A percentile compares a stretch with the other conserved stretches of the same genome.
These are phyloP conservation scores for Schizophyllum amplum DNA, from an alignment of 1,284 basidiomycete species.

Conservation along the genomic window DNA sequence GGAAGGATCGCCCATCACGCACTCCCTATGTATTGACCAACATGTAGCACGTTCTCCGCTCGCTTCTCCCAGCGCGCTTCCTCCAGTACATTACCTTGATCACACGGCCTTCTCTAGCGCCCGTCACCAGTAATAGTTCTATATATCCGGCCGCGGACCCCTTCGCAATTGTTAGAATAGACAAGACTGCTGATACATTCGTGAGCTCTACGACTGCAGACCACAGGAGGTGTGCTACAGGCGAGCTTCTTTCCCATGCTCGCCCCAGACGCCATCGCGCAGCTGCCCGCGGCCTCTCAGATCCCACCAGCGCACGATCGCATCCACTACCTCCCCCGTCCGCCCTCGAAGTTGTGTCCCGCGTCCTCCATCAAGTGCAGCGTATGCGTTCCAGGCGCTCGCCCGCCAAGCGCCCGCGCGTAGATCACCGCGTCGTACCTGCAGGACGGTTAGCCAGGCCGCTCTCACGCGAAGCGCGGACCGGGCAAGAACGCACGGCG, in stretches of 20 bases:
- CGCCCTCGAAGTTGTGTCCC: slow-evolving; percentile 68
- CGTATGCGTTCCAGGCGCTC: slow-evolving; percentile 57
- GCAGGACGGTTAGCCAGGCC: slow-evolving; percentile 3
- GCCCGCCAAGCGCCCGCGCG: slow-evolving; percentile 45
- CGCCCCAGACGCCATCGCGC: slow-evolving; percentile 50
- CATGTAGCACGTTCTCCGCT: not conserved
- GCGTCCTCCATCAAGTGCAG: slow-evolving; percentile 59
- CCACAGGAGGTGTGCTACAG: slow-evolving; percentile 1
- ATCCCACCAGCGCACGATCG: slow-evolving; percentile 56
- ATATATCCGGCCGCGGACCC: not conserved
- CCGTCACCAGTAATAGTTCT: not conserved
- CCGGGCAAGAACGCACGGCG: slow-evolving; percentile 42
- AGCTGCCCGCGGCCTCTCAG: slow-evolving; percentile 32
- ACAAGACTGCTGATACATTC: not conserved
- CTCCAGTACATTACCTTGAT: not conserved
- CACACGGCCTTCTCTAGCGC: not conserved
- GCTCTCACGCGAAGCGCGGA: slow-evolving; percentile 6
- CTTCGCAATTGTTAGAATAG: not conserved
- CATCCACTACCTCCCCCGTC: slow-evolving; percentile 53
- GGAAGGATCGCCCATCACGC: not conserved
- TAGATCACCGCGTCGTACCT: slow-evolving; percentile 70
- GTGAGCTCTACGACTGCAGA: no score
- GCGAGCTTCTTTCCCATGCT: slow-evolving; percentile 31
- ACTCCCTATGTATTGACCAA: not conserved
- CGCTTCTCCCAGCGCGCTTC: not conserved